A percentile compares a stretch with the other conserved stretches of the same genome.
Conservation (phyloP, 2,329 filamentous ascomycete genomes). For the Teratosphaeria zuluensis region DNA sequence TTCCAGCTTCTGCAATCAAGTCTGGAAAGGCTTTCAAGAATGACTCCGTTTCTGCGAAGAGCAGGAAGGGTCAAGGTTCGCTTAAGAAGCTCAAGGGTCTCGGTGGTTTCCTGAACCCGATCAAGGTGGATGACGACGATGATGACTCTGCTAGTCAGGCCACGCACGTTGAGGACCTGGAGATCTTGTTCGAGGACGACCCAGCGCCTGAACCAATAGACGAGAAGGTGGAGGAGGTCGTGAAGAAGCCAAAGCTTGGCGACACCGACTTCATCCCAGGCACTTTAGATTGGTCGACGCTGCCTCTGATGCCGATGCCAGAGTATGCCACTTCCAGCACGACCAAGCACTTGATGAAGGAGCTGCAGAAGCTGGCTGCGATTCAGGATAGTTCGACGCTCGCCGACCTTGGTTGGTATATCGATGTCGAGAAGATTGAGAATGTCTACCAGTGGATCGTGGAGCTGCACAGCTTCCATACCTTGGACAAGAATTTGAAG, state of each 20-base stretch:
- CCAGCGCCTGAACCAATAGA: constrained; percentile 3
- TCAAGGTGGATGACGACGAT: constrained; percentile 30
- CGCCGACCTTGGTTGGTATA: constrained; percentile 72
- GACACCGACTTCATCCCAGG: constrained; percentile 10
- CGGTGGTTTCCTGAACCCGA: constrained; percentile 26
- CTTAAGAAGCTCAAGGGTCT: constrained; percentile 16
- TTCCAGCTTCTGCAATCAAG: constrained; percentile 46
- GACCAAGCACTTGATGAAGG: constrained; percentile 52
- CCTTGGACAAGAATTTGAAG: constrained; percentile 40
- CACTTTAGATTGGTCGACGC: constrained; percentile 48
- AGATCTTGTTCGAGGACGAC: constrained; percentile 28
- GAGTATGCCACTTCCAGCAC: constrained; percentile 53
- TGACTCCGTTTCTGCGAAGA: constrained; percentile 39
- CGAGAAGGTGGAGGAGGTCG: not conserved
- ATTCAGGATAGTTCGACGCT: constrained; percentile 49
- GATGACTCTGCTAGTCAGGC: constrained; percentile 35
- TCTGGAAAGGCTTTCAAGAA: constrained; percentile 27
- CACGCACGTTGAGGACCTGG: constrained; percentile 41
- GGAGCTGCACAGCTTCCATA: constrained; percentile 68
- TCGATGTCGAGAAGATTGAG: constrained; percentile 54
- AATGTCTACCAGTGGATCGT: constrained; percentile 90
- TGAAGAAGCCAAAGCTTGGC: not conserved
- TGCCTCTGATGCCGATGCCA: constrained; percentile 58
- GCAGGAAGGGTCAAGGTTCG: constrained; percentile 20
- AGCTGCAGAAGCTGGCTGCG: constrained; percentile 55